Base-by-base conservation (phyloP, 306 rosid genomes). In the apple (Malus domestica) region DNA sequence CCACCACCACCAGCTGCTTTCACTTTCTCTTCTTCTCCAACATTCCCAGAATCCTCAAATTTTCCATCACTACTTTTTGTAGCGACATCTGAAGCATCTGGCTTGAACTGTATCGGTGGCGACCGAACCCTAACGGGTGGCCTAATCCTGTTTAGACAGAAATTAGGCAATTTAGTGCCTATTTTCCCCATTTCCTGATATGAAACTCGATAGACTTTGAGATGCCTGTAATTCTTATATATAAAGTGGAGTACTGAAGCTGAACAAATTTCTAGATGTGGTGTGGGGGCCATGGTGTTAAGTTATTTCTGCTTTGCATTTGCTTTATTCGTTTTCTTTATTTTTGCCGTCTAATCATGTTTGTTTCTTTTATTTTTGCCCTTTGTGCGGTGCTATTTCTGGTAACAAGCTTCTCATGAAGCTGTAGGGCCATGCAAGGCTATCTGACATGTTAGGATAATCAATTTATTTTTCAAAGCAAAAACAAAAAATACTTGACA, bases 91-190 rank as follows among this genome's bases (percentile, higher is more conserved):
- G 75, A 32, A 19, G 45, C 33, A 32, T 79, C 82, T 45, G 71
- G 71, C 72, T 86, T 95, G 73, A 85, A 76, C 54, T 86, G 97
- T 55, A 74, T 77, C 3, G 93, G 82, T 2, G 97, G 97, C 0
- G 96, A 90, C 30, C 93, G 96, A 42, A 90, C 93, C 11, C 97
- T 72, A 23, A 93, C 92, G 72, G 87, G 97, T 60, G 99, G 97
- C 86, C 96, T 84, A 58, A 92, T 92, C 78, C 97, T 80, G 85
- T 87, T 95, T 9, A 95, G 90, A 85, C 97, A 90, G 80, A 92
- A 92, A 72, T 85, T 89, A 3, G 97, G 89, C 78, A 92, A 74
- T 81, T 86, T 95, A 16, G 89, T 68, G 9, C 92, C 90, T 80
- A 86, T 87, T 91, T 89, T 92, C 46, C 92, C 97, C 99, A 95